Evolutionary conservation across 352 stramenopile genomes (phyloP).

Genomic region (Pythium grandisporangium): DNA sequence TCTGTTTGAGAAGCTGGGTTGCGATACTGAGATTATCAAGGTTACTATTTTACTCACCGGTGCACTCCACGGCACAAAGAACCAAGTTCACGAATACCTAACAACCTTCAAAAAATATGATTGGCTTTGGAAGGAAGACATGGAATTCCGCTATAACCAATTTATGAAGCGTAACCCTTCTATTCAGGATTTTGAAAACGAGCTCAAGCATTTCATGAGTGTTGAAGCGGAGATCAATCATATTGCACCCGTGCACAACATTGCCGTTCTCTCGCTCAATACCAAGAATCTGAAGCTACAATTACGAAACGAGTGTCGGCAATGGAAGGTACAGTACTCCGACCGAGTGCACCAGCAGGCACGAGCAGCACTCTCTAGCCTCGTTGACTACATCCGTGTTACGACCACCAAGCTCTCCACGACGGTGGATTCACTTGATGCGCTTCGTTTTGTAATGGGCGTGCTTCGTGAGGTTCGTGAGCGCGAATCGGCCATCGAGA

Average conservation of each 20-base stretch:
- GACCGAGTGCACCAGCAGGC: slow-evolving; percentile 78
- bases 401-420: slow-evolving; percentile 64
- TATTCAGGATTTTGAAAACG: slow-evolving; percentile 78
- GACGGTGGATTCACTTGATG: slow-evolving; percentile 59
- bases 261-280: slow-evolving; percentile 77
- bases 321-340: slow-evolving; percentile 84
- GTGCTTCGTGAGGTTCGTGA: slow-evolving; percentile 81
- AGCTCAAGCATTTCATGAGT: slow-evolving; percentile 74
- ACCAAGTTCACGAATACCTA: slow-evolving; percentile 79
- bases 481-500: slow-evolving; percentile 81
- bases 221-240: slow-evolving; percentile 71
- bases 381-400: slow-evolving; percentile 76
- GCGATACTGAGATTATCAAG: slow-evolving; percentile 86
- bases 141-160: slow-evolving; percentile 78
- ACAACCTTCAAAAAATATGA: slow-evolving; percentile 84
- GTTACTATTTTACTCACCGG: slow-evolving; percentile 80
- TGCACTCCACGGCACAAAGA: slow-evolving; percentile 75
- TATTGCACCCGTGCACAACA: slow-evolving; percentile 78
- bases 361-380: slow-evolving; percentile 37
- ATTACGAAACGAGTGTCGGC: slow-evolving; percentile 71
- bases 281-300: slow-evolving; percentile 87
- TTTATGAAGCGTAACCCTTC: slow-evolving; percentile 77
- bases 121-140: slow-evolving; percentile 88
- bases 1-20: slow-evolving; percentile 79
- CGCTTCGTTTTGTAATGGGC: slow-evolving; percentile 77